Percentiles rank a stretch among this genome's conserved stretches.
These are phyloP conservation scores for Daldinia sp. DNA, from an alignment of 2,329 filamentous ascomycete genomes.

Conservation along the genomic window DNA sequence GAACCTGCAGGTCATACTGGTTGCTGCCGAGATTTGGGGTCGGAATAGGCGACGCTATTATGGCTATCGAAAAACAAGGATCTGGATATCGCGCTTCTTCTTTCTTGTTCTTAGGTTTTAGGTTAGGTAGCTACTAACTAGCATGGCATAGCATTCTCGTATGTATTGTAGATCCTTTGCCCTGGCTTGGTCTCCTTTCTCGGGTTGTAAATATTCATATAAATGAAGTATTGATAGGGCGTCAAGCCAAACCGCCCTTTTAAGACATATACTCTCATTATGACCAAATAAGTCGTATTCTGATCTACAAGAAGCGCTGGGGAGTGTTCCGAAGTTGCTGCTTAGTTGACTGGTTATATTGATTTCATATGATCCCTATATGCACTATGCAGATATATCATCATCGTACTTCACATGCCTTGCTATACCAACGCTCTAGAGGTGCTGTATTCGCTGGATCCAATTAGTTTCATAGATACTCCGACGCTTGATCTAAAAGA, in stretches of 20 bases:
- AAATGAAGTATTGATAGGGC: conserved; percentile 21
- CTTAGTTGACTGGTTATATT: conserved; percentile 14
- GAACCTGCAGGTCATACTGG: conserved; percentile 38
- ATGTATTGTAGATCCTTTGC: conserved; percentile 26
- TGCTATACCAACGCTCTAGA: not conserved
- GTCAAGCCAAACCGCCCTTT: conserved; percentile 16
- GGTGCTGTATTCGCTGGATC: not conserved
- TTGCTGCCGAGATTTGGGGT: conserved; percentile 36
- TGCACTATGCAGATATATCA: conserved; percentile 7
- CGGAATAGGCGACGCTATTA: conserved; percentile 33
- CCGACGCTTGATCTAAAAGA: conserved; percentile 5
- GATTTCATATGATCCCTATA: not conserved
- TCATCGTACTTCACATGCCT: not conserved
- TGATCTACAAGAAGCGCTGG: conserved; percentile 28
- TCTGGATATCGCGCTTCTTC: conserved; percentile 28
- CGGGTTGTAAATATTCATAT: conserved; percentile 24
- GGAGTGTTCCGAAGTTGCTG: not conserved
- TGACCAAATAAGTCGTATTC: conserved; percentile 26
- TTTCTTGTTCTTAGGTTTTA: conserved; percentile 1
- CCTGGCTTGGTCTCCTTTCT: conserved; percentile 12
- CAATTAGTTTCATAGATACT: not conserved
- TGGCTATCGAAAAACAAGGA: conserved; percentile 35
- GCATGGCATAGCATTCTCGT: conserved; percentile 20
- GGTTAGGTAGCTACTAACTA: not conserved
- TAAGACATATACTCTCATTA: conserved; percentile 20